phyloP scores from a whole-genome alignment of 345 rosid species.

The Brassica juncea region DNA sequence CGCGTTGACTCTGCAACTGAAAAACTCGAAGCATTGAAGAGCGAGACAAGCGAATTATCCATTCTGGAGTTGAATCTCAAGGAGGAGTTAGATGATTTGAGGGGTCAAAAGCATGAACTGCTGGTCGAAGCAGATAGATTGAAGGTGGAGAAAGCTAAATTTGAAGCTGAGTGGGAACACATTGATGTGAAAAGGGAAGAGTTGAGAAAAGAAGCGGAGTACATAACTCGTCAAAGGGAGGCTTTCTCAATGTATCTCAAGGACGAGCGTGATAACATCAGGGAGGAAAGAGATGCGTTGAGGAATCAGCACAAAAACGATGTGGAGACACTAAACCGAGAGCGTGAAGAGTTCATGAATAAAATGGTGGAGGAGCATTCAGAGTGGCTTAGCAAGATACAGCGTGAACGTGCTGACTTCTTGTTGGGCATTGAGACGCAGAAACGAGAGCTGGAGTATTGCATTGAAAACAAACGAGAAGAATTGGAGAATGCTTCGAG shows the following conservation, averaged over 20 bases:
- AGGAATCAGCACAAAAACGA: slow-evolving; percentile 64
- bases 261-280: slow-evolving; percentile 77
- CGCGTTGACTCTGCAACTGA: slow-evolving; percentile 65
- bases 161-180: slow-evolving; percentile 91
- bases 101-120: slow-evolving; percentile 79
- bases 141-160: slow-evolving; percentile 74
- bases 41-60: slow-evolving; percentile 74
- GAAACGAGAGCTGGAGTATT: slow-evolving; percentile 76
- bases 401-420: slow-evolving; percentile 79
- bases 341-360: slow-evolving; percentile 84
- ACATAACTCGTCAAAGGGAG: slow-evolving; percentile 60
- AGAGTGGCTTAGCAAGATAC: slow-evolving; percentile 84
- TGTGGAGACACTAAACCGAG: slow-evolving; percentile 63
- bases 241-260: slow-evolving; percentile 66
- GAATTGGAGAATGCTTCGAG: slow-evolving; percentile 69
- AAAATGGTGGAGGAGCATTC: slow-evolving; percentile 76
- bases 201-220: slow-evolving; percentile 59
- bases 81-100: slow-evolving; percentile 84
- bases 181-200: slow-evolving; percentile 93
- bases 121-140: slow-evolving; percentile 77
- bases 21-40: slow-evolving; percentile 73
- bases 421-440: slow-evolving; percentile 79
- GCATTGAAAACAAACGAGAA: slow-evolving; percentile 72
- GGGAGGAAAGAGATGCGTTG: slow-evolving; percentile 67
- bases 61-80: slow-evolving; percentile 77